A percentile compares a stretch with the other conserved stretches of the same genome.
These are phyloP conservation scores for Claviceps lovelessii DNA, from an alignment of 2,329 filamentous ascomycete species.

Conservation along the genomic window DNA sequence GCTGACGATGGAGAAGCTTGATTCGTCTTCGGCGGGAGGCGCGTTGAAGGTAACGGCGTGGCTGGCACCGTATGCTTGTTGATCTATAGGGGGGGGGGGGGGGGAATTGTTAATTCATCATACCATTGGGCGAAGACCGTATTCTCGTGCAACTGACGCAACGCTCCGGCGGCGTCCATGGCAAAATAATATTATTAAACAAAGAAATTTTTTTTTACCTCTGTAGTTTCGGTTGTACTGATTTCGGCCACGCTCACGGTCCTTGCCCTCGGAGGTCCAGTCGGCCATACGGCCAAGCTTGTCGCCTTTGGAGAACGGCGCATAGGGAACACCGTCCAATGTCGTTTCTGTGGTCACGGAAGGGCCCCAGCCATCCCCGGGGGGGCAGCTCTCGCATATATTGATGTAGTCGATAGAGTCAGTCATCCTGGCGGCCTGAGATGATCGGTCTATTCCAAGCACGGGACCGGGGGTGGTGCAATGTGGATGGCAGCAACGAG, in stretches of 20 bases:
- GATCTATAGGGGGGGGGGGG: conserved; percentile 42
- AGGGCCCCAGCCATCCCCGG: conserved; percentile 78
- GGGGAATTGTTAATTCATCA: background rate
- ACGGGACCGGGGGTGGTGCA: background rate
- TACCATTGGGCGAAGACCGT: background rate
- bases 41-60: conserved; percentile 78
- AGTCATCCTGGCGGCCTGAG: conserved; percentile 24
- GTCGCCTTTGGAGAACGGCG: conserved; percentile 96
- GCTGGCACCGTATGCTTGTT: conserved; percentile 91
- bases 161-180: too few species aligned
- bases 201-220: conserved; percentile 36
- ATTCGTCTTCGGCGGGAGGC: conserved; percentile 87
- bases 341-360: conserved; percentile 70
- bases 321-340: conserved; percentile 88
- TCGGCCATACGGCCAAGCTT: conserved; percentile 98
- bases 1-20: conserved; percentile 94
- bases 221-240: conserved; percentile 89
- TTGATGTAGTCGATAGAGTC: conserved; percentile 44
- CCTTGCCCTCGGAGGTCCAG: conserved; percentile 88
- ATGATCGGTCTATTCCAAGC: background rate
- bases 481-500: background rate
- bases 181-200: background rate
- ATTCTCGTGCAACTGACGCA: background rate
- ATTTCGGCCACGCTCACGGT: conserved; percentile 61
- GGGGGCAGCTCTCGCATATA: conserved; percentile 57